phyloP scores from a whole-genome alignment of 2,329 filamentous ascomycete genomes.

The Penicillium sp. region DNA sequence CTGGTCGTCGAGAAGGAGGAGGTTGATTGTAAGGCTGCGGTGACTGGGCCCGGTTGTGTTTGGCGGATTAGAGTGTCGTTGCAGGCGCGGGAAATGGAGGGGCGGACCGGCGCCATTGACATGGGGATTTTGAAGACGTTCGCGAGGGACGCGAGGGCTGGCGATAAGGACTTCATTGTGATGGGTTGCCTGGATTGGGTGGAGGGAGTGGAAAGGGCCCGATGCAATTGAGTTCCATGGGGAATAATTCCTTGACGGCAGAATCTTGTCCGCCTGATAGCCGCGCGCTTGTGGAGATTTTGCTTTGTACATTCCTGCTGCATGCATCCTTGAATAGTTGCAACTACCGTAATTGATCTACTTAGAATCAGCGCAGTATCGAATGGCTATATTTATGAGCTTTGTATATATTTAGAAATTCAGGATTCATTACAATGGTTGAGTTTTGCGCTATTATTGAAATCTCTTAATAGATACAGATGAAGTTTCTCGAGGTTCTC shows the following conservation, averaged over 20 bases:
- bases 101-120: conserved; percentile 30
- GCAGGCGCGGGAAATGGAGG: conserved; percentile 24
- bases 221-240: conserved; percentile 16
- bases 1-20: conserved; percentile 44
- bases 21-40: conserved; percentile 23
- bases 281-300: conserved; percentile 21
- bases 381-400: too few species aligned
- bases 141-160: conserved; percentile 44
- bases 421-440: background rate
- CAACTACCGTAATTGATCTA: too few species aligned
- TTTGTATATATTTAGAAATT: background rate
- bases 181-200: conserved; percentile 19
- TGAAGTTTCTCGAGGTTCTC: background rate
- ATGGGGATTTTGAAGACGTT: conserved; percentile 45
- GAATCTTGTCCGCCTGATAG: conserved; percentile 24
- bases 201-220: conserved; percentile 15
- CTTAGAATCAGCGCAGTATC: too few species aligned
- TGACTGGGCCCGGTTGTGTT: conserved; percentile 22
- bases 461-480: background rate
- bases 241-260: conserved; percentile 27
- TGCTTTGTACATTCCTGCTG: conserved; percentile 2
- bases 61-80: conserved; percentile 22
- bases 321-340: background rate
- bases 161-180: conserved; percentile 38
- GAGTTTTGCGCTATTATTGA: background rate